Evolutionary conservation across 202 grass and related monocot species (phyloP), one percentile per base, ranked within the genome.

Genomic region (Digitaria exilis): DNA sequence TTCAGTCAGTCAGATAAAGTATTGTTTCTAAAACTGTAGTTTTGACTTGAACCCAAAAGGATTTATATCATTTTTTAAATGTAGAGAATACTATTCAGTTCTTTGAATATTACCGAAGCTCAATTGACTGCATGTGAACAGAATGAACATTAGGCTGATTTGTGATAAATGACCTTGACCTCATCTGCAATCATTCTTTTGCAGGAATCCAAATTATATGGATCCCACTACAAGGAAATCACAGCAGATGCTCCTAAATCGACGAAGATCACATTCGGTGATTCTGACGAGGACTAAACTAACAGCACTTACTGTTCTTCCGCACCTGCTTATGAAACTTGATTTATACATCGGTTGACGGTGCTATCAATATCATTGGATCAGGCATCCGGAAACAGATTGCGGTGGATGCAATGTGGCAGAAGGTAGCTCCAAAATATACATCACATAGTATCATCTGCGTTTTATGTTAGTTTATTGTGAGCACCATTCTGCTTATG

Each of bases 201-300:
- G 19, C 80, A 95, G 90, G 95, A 98, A 89, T 95, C 95, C 9
- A 93, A 98, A 75, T 18, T 98, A 63, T 98, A 98, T 83, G 95
- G 95, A 9, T 85, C 95, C 25, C 95, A 97, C 65, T 97, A 90
- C 68, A 97, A 88, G 69, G 95, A 97, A 91, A 93, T 97, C 73
- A 90, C 72, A 68, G 92, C 70, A 32, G 92, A 95, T 88, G 95
- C 95, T 76, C 95, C 95, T 28, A 93, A 93, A 85, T 86, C 95
- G 11, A 95, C 90, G 22, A 95, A 98, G 58, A 95, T 98, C 21
- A 97, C 90, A 21, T 97, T 97, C 56, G 52, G 69, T 58, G 90
- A 97, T 81, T 97, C 92, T 19, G 92, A 94, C 17, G 95, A 97
- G 79, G 92, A 97, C 57, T 94, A 85, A 89, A 89, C 35, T 80